Base-by-base conservation (phyloP, 1,284 basidiomycete genomes). In the Boletus semigastroideus region DNA sequence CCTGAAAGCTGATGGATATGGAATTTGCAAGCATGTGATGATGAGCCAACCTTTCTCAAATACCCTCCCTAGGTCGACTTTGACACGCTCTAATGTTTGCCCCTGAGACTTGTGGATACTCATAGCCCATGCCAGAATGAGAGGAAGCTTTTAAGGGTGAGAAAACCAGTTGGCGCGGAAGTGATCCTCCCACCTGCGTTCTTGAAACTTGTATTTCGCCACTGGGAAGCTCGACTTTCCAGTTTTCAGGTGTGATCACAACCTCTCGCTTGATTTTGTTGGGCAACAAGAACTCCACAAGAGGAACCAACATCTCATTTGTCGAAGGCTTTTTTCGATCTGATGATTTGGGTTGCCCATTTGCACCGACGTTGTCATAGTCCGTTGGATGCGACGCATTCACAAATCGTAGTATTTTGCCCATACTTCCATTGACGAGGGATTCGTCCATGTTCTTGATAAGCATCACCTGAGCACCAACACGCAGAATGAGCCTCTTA, bases 71-170 rank as follows among this genome's bases (percentile, higher is more conserved):
- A 93, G 72, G 64, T 93, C 90, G 38, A 93, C 84, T 68, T 86
- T 92, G 49, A 96, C 91, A 20, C 89, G 79, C 50, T 93, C 87
- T 17, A 96, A 76, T 0, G 90, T 95, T 71, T 94, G 92, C 2
- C 92, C 92, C 68, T 95, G 94, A 31, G 89, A 90, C 71, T 98
- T 97, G 70, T 98, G 94, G 48, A 97, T 97, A 48, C 90, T 93
- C 86, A 93, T 91, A 0, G 92, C 92, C 92, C 91, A 94, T 0
- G 91, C 83, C n/a, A 94, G 78, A 52, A 94, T 92, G 31, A 95
- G 72, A 0, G 90, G 92, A 2, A 94, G 69, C 88, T 59, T 19
- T 42, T 37, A 46, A 3, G 39, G 2, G 19, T 56, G 17, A 52
- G 48, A 7, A 42, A 48, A 42, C 9, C 1, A 20, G 22, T 17